These are phyloP conservation scores for Talaromyces nanjingensis DNA, from an alignment of 495 filamentous ascomycete species.

Conservation along the genomic window DNA sequence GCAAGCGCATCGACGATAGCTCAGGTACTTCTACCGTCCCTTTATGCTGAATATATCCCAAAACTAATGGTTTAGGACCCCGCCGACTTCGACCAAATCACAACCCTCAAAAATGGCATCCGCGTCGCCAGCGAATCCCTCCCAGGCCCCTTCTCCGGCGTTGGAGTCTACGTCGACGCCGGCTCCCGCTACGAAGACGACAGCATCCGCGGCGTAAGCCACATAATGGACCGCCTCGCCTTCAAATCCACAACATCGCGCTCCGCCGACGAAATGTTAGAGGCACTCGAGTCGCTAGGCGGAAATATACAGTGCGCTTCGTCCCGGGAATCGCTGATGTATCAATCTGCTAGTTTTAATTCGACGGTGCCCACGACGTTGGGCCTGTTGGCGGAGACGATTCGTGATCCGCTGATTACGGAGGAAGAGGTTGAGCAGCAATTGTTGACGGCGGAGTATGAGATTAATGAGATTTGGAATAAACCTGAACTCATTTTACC, in stretches of 20 bases:
- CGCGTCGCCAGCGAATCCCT: slow-evolving; percentile 93
- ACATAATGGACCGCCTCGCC: slow-evolving; percentile 91
- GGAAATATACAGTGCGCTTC: slow-evolving; percentile 96
- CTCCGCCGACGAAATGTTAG: slow-evolving; percentile 77
- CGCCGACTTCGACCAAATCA: slow-evolving; percentile 79
- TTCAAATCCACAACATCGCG: slow-evolving; percentile 85
- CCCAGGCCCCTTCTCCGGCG: slow-evolving; percentile 88
- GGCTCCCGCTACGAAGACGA: slow-evolving; percentile 92
- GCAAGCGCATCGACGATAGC: slow-evolving; percentile 27
- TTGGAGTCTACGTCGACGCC: slow-evolving; percentile 95
- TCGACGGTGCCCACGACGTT: slow-evolving; percentile 76
- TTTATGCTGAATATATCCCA: background rate
- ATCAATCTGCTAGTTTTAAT: slow-evolving; percentile 98
- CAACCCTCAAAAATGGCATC: slow-evolving; percentile 85
- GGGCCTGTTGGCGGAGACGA: slow-evolving; percentile 86
- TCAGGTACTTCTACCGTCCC: slow-evolving; percentile 26
- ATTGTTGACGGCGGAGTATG: slow-evolving; percentile 84
- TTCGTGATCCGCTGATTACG: slow-evolving; percentile 82
- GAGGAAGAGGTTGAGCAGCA: slow-evolving; percentile 83
- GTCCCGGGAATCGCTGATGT: slow-evolving; percentile 94
- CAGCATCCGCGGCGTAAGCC: slow-evolving; percentile 79
- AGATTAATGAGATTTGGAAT: slow-evolving; percentile 96
- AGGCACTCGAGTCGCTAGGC: slow-evolving; percentile 75
- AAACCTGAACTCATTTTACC: slow-evolving; percentile 95
- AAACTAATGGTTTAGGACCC: slow-evolving; percentile 57